A percentile compares a stretch with the other conserved stretches of the same genome.
These are phyloP conservation scores for Rhizopus arrhizus DNA, from an alignment of 371 early-diverging fungal species.

Conservation along the genomic window DNA sequence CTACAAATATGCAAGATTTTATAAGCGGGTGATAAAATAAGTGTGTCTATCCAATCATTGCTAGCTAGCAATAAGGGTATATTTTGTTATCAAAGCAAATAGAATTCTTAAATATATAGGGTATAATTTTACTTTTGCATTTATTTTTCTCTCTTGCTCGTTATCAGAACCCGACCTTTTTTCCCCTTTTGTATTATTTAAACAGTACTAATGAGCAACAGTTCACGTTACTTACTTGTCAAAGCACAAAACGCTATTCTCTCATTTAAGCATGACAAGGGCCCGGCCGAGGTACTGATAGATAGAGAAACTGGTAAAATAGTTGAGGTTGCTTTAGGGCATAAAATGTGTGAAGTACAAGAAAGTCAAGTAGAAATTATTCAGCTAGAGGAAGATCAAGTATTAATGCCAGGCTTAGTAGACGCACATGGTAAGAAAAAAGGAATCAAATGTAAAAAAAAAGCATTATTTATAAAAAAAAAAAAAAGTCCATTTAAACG, in stretches of 20 bases:
- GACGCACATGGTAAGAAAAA: conserved; percentile 68
- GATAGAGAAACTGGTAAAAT: conserved; percentile 57
- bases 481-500: conserved; percentile 72
- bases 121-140: neutral
- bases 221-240: conserved; percentile 34
- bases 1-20: no score
- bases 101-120: conserved; percentile 2
- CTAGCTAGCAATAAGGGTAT: no score
- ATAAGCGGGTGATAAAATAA: no score
- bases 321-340: conserved; percentile 40
- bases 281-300: conserved; percentile 52
- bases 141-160: neutral
- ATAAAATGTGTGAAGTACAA: conserved; percentile 7
- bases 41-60: no score
- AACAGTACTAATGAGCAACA: neutral
- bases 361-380: conserved; percentile 28
- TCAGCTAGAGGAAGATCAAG: conserved; percentile 44
- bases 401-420: conserved; percentile 76
- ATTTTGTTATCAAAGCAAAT: conserved; percentile 50
- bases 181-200: neutral
- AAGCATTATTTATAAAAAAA: neutral
- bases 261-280: conserved; percentile 41
- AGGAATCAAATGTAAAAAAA: neutral
- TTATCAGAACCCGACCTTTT: neutral
- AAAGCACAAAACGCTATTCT: conserved; percentile 49